Percentiles rank a stretch among this genome's conserved stretches.
These are phyloP conservation scores for Hydrangea macrophylla DNA, from an alignment of 148 eudicot species.

Conservation along the genomic window DNA sequence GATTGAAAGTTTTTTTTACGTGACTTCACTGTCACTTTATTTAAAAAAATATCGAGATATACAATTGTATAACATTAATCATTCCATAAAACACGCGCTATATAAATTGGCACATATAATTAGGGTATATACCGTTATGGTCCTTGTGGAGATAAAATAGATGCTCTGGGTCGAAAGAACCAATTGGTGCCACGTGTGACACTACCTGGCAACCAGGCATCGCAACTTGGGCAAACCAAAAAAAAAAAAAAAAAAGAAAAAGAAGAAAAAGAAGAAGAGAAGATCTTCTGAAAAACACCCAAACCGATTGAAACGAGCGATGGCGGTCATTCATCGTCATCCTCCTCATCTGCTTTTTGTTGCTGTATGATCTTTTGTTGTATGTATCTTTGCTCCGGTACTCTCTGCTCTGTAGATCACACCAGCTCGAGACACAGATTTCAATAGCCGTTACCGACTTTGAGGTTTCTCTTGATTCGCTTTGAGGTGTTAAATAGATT, in stretches of 20 bases:
- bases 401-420: not conserved
- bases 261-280: too few relatives aligned
- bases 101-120: too few relatives aligned
- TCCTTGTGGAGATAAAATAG: conserved; percentile 14
- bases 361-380: not conserved
- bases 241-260: not conserved
- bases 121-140: conserved; percentile 9
- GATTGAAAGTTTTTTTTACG: too few relatives aligned
- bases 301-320: conserved; percentile 4
- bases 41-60: too few relatives aligned
- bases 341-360: conserved; percentile 13
- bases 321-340: conserved; percentile 21
- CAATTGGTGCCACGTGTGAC: conserved; percentile 33
- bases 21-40: too few relatives aligned
- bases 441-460: not conserved
- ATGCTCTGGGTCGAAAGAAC: conserved; percentile 16
- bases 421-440: not conserved
- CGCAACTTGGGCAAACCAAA: too few relatives aligned
- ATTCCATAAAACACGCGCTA: too few relatives aligned
- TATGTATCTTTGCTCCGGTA: not conserved
- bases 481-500: too few relatives aligned
- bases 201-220: conserved; percentile 32
- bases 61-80: too few relatives aligned
- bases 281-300: too few relatives aligned
- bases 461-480: not conserved